Evolutionary conservation across 2,329 filamentous ascomycete species (phyloP), one percentile per base, ranked within the genome.

Genomic region (Zymoseptoria ardabiliae): DNA sequence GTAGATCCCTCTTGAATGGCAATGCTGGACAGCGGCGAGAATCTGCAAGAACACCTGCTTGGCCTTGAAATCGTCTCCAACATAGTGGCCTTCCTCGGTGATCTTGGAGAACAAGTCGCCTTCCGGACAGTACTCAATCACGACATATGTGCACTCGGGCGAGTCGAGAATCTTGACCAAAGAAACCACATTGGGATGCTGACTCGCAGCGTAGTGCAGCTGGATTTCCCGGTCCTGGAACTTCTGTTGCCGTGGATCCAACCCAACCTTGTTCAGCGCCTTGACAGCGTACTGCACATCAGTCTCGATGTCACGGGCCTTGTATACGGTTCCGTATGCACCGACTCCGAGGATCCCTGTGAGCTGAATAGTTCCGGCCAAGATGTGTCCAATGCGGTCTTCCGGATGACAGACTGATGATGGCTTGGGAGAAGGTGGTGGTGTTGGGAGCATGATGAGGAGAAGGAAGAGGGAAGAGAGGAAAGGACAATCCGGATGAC

Each of bases 41-140:
- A 99, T 90, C 77, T 99, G 94, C 64, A 97, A 85, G 75, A 97
- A 97, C 59, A 91, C 88, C 66, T 85, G 85, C 79, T 88, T 91
- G 81, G 89, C 89, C 73, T 96, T 83, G 70, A 85, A 83, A 79
- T 97, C 93, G 79, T 96, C 92, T 77, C 90, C 90, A 69, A 96
- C 87, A 75, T 96, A 99, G 74, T 90, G 90, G 73, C 91, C 90
- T 71, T 89, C 85, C 76, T 97, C 93, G 63, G 94, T 97, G 77
- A 99, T 99, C 78, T 95, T 97, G 74, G 89, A 88, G 78, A 99
- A 99, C 65, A 99, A 78, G 74, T 99, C 94, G 71, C 94, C 94
- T 75, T 97, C 94, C 6, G 91, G 91, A 78, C 93, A 97, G 76
- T 92, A 97, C 76, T 99, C 94, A 74, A 99, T 83, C 66, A 99